Percentiles rank a stretch among this genome's conserved stretches.
Evolutionary conservation across 2,329 filamentous ascomycete genomes (phyloP).

Genomic region (Fusarium goolgardi): DNA sequence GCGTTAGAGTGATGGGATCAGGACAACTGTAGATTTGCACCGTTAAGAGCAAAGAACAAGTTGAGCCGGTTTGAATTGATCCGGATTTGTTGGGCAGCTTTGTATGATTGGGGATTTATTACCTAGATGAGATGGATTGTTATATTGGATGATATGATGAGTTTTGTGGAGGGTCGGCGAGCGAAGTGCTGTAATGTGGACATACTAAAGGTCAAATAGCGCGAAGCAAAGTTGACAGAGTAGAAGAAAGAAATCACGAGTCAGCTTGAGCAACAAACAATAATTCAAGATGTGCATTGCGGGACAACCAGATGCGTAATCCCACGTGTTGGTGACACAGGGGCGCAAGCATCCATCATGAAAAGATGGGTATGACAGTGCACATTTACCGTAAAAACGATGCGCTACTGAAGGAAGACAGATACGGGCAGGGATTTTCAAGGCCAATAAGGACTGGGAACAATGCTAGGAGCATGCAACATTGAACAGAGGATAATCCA

Average conservation of each 20-base stretch:
- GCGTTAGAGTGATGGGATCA: constrained; percentile 33
- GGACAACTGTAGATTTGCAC: constrained; percentile 22
- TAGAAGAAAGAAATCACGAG: neutral
- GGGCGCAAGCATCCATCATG: constrained; percentile 15
- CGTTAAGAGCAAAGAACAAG: constrained; percentile 4
- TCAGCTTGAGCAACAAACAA: constrained; percentile 5
- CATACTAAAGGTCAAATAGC: neutral
- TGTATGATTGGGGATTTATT: constrained; percentile 15
- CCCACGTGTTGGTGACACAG: constrained; percentile 22
- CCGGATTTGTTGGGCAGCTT: constrained; percentile 4
- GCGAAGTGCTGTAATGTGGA: neutral
- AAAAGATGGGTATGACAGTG: constrained; percentile 19
- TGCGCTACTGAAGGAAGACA: neutral
- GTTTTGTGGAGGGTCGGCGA: neutral
- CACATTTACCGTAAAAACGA: neutral
- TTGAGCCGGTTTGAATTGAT: constrained; percentile 10
- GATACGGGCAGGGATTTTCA: neutral
- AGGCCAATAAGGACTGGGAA: constrained; percentile 15
- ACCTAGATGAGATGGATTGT: neutral
- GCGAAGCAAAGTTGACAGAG: neutral
- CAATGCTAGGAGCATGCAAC: neutral
- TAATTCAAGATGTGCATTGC: neutral
- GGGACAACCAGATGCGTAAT: constrained; percentile 1
- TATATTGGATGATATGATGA: constrained; percentile 9
- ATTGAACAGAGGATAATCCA: constrained; percentile 11